These are phyloP conservation scores for Hanseniaspora hatyaiensis DNA, from an alignment of 805 yeast species.

Conservation along the genomic window DNA sequence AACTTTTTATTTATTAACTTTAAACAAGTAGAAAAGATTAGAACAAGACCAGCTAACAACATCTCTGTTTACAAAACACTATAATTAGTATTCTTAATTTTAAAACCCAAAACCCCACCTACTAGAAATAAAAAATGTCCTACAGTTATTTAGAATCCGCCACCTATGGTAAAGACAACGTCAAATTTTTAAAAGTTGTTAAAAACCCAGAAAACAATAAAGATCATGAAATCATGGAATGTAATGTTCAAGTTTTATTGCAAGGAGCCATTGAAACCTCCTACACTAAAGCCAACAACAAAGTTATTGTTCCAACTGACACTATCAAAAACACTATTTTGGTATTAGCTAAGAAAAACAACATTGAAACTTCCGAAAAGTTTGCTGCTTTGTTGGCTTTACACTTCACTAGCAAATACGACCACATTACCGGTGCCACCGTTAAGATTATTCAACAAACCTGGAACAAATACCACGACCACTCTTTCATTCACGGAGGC, in stretches of 20 bases:
- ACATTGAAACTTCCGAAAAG: conserved; percentile 83
- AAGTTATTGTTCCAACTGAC: conserved; percentile 86
- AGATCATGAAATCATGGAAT: conserved; percentile 73
- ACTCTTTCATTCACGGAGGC: conserved; percentile 77
- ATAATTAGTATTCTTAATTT: too few relatives aligned
- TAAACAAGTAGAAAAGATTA: too few relatives aligned
- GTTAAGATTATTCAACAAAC: conserved; percentile 57
- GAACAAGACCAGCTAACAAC: too few relatives aligned
- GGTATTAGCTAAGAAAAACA: conserved; percentile 67
- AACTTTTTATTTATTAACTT: too few relatives aligned
- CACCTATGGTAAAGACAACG: conserved; percentile 85
- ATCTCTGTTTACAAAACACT: conserved; percentile 1
- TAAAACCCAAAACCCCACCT: too few relatives aligned
- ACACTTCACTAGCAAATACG: conserved; percentile 68
- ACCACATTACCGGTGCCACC: conserved; percentile 63
- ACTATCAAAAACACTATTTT: conserved; percentile 82
- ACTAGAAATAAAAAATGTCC: conserved; percentile 19
- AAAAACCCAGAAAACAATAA: conserved; percentile 62
- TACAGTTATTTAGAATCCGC: conserved; percentile 35
- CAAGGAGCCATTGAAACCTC: conserved; percentile 70
- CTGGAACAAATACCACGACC: conserved; percentile 74
- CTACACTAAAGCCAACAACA: conserved; percentile 79
- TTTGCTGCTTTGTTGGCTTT: conserved; percentile 76
- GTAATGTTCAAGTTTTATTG: conserved; percentile 63
- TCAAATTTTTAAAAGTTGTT: conserved; percentile 79